Conservation (phyloP, 106 monocot species). For the Dioscorea zingiberensis region DNA sequence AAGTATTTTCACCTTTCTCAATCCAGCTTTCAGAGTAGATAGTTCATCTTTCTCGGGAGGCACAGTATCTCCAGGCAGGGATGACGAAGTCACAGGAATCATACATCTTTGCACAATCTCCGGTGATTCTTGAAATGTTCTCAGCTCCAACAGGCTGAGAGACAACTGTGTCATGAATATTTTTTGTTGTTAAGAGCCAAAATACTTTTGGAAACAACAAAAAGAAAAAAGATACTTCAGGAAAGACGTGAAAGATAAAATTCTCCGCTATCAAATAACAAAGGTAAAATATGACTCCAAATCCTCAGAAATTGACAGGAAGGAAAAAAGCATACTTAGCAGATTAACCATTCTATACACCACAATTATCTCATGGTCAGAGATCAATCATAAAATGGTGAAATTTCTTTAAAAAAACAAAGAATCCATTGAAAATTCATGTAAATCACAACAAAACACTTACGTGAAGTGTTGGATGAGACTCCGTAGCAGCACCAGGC, state of each 20-base stretch:
- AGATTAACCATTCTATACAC: too few relatives aligned
- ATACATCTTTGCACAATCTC: conserved; percentile 39
- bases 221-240: too few relatives aligned
- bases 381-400: too few relatives aligned
- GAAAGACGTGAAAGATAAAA: too few relatives aligned
- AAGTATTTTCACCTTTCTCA: conserved; percentile 76
- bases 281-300: too few relatives aligned
- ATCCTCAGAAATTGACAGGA: too few relatives aligned
- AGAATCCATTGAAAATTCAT: too few relatives aligned
- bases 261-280: too few relatives aligned
- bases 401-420: too few relatives aligned
- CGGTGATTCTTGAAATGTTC: conserved; percentile 36
- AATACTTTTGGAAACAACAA: background rate
- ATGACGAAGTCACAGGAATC: conserved; percentile 29
- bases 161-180: conserved; percentile 47
- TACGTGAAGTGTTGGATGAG: conserved; percentile 53
- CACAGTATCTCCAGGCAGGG: conserved; percentile 13
- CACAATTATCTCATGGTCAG: too few relatives aligned
- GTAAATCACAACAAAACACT: background rate
- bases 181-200: conserved; percentile 1
- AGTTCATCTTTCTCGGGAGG: conserved; percentile 8
- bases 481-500: conserved; percentile 23
- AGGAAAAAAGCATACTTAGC: too few relatives aligned
- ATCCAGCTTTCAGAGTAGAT: conserved; percentile 50
- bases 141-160: conserved; percentile 55